phyloP scores from a whole-genome alignment of 164 flowering plant genomes.

The Kalanchoe fedtschenkoi region DNA sequence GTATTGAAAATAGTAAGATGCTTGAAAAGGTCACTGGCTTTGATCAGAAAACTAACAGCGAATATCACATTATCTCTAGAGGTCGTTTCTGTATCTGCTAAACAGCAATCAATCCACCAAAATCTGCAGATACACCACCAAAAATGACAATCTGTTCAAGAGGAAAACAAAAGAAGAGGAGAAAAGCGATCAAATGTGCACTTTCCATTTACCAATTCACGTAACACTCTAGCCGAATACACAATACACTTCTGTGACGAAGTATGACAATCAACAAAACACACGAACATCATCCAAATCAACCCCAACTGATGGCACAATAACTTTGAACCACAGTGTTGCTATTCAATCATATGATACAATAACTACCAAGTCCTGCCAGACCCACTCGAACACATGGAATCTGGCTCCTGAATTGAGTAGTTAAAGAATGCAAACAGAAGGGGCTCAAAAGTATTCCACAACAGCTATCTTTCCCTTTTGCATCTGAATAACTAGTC shows the following conservation, averaged over 20 bases:
- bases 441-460: no score
- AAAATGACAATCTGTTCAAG: neutral
- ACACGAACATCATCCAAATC: no score
- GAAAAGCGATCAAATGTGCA: neutral
- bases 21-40: neutral
- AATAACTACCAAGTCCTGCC: no score
- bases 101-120: neutral
- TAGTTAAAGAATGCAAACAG: no score
- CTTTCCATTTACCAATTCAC: neutral
- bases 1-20: neutral
- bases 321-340: no score
- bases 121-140: neutral
- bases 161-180: neutral
- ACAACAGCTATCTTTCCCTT: no score
- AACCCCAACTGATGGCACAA: no score
- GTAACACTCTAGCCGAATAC: neutral
- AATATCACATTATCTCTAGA: neutral
- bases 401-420: no score
- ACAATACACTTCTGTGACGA: neutral
- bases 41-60: neutral
- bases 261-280: no score
- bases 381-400: no score
- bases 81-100: neutral
- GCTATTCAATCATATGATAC: no score
- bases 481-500: no score